Evolutionary conservation across 306 rosid species (phyloP).

Genomic region (Senna tora): DNA sequence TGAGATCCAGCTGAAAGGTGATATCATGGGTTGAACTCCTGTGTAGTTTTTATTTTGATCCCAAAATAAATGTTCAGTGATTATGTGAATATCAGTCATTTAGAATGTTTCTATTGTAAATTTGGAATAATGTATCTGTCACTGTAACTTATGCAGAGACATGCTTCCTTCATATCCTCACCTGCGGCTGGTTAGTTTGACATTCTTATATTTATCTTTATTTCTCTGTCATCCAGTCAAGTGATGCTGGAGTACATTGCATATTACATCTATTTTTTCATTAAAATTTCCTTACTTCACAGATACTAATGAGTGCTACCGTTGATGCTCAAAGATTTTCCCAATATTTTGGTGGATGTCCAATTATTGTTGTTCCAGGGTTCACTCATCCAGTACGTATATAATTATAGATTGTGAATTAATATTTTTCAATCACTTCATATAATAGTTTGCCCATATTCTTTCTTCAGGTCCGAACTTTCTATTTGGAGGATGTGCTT

Average conservation of each 20-base stretch:
- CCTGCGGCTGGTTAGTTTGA: conserved; percentile 79
- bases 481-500: conserved; percentile 90
- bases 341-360: conserved; percentile 93
- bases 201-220: conserved; percentile 29
- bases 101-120: conserved; percentile 18
- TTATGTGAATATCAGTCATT: conserved; percentile 2
- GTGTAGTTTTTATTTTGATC: neutral
- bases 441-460: conserved; percentile 17
- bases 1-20: neutral
- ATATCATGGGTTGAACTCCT: neutral
- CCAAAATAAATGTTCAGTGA: neutral
- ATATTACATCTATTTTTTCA: conserved; percentile 15
- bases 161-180: conserved; percentile 74
- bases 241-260: conserved; percentile 23
- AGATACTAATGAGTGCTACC: conserved; percentile 98
- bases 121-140: conserved; percentile 30
- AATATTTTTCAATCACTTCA: conserved; percentile 22
- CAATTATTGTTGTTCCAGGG: conserved; percentile 83
- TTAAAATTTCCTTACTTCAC: conserved; percentile 37
- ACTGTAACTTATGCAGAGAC: conserved; percentile 70
- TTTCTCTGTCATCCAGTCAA: conserved; percentile 27
- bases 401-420: conserved; percentile 33
- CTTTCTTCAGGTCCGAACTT: conserved; percentile 72
- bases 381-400: conserved; percentile 85
- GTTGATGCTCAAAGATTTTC: conserved; percentile 84